Base-by-base conservation (phyloP, 345 rosid genomes). In the Gossypium thurberi region DNA sequence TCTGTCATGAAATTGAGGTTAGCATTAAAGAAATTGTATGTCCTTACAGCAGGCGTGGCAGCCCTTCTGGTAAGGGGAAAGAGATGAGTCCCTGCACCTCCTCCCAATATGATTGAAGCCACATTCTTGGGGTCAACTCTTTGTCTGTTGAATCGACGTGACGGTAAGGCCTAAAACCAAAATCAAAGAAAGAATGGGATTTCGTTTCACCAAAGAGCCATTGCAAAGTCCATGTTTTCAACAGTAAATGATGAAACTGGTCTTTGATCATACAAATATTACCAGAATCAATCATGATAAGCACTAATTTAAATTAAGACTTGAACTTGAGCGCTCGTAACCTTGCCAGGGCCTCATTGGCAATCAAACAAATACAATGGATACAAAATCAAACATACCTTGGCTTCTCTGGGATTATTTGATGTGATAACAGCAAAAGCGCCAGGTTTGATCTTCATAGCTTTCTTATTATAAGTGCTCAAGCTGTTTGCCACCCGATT, bases 31-130 rank as follows among this genome's bases (percentile, higher is more conserved):
- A 79, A 70, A 10, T 53, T 23, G 8, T 3, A 62, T 42, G 70
- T 55, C 70, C 91, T 87, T 82, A 94, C 98, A 75, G 98, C 98
- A 10, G 98, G 98, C 52, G 91, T 89, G 43, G 98, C 98, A 23
- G 98, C 85, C 78, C 96, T 88, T 83, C 72, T 82, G 72, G 98
- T 94, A 33, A 94, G 97, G 40, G 98, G 98, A 78, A 90, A 90
- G 74, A 94, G 94, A 33, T 89, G 86, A 82, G 88, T 88, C 77
- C 99, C 99, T 23, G 92, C 83, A 64, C 99, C 99, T 76, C 99
- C 99, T 75, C 99, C 99, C 63, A 95, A 72, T 84, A 95, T 89
- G 82, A 95, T 80, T 0, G 98, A 86, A 70, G 94, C 99, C 25
- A 95, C 92, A 74, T 90, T 92, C 75, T 95, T 89, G 0, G 97